Evolutionary conservation across 495 filamentous ascomycete species (phyloP), one percentile per base, ranked within the genome.

Genomic region (Talaromyces ruber): DNA sequence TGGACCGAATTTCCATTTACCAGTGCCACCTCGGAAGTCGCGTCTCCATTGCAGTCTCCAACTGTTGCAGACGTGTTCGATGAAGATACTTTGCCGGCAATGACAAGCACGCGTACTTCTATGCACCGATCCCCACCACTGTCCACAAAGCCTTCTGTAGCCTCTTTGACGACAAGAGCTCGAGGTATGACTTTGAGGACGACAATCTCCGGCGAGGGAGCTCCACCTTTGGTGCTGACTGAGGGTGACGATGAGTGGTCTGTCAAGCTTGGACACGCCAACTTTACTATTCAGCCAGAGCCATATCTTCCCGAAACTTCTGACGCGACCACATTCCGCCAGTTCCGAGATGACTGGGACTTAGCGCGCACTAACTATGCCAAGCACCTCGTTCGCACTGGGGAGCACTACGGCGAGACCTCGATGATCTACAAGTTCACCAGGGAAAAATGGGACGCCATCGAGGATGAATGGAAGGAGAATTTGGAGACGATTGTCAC

Each of bases 251-350:
- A 97, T 70, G 81, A 84, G 61, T 96, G 92, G 92, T 85, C 91
- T 6, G 82, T 85, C 66, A 86, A 84, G 61, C 84, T 97, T 3
- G 92, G 92, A 14, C 92, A 97, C 69, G 91, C 92, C 51, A 96
- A 97, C 69, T 97, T 93, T 74, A 92, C 83, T 66, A 94, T 97
- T 64, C 76, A 86, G 16, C 92, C 92, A 2, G 86, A 85, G 67
- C 92, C 92, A 0, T 96, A 97, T 66, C 65, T 80, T 11, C 89
- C 91, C 0, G 80, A 87, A 29, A 66, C 66, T 0, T 84, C 76
- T 63, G 80, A 86, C 59, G 64, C 88, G 1, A 77, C 82, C 8
- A 79, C 84, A 9, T 87, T 91, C 63, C 83, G 83, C 16, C 77
- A 82, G 62, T 74, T 97, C 58, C 86, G 89, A 24, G 77, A 82